A percentile compares a stretch with the other conserved stretches of the same genome.
Conservation (phyloP, 148 eudicot genomes). For the Diospyros kaki region DNA sequence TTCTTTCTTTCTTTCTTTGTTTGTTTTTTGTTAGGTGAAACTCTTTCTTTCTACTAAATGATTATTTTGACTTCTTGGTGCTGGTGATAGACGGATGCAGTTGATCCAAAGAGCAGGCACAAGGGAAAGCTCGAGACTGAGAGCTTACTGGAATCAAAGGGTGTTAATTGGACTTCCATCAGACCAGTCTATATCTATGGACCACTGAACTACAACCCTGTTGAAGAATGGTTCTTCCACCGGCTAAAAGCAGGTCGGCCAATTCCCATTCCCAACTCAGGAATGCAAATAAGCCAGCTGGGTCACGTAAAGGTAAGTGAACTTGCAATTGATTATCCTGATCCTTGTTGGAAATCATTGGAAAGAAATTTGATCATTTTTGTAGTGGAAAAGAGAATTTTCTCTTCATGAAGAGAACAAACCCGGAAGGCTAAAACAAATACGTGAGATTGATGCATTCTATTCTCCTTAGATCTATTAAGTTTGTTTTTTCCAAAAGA, state of each 20-base stretch:
- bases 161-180: conserved; percentile 76
- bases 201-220: conserved; percentile 98
- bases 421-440: too few relatives aligned
- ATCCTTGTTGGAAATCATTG: neutral
- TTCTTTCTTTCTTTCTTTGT: neutral
- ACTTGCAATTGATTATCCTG: neutral
- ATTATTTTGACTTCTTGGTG: neutral
- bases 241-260: conserved; percentile 96
- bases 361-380: too few relatives aligned
- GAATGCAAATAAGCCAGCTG: conserved; percentile 78
- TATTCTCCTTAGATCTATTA: too few relatives aligned
- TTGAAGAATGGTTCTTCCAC: conserved; percentile 99
- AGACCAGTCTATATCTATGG: conserved; percentile 98
- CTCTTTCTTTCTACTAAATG: too few relatives aligned
- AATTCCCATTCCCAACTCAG: conserved; percentile 87
- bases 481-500: too few relatives aligned
- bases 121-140: conserved; percentile 97
- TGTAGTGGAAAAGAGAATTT: too few relatives aligned
- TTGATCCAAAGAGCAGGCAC: conserved; percentile 97
- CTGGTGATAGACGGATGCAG: conserved; percentile 67
- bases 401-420: too few relatives aligned
- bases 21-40: too few relatives aligned
- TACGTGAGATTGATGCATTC: too few relatives aligned
- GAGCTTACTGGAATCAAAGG: conserved; percentile 54
- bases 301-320: conserved; percentile 88